Base-by-base conservation (phyloP, 352 stramenopile species). In the Phytophthora sp. region DNA sequence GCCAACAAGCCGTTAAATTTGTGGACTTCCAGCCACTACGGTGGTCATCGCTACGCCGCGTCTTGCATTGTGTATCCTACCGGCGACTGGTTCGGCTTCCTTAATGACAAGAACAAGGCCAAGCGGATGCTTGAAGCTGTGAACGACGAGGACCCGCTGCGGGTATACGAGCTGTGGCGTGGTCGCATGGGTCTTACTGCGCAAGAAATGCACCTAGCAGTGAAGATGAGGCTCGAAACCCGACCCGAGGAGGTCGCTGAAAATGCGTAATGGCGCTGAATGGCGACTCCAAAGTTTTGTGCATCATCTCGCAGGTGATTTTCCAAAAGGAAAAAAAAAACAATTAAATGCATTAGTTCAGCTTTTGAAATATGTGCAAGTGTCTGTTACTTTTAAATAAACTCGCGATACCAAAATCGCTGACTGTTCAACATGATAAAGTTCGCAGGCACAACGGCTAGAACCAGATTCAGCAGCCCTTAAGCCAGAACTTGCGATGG, bases 61-160 rank as follows among this genome's bases (percentile, higher is more conserved):
- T 83, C 86, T 46, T 90, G 80, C 51, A 86, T 94, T 63, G 73
- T 79, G 58, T 91, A 94, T 51, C 86, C 86, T 21, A 83, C 74
- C 18, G 83, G 86, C 21, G 80, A 94, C 54, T 94, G 86, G 83
- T 94, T 91, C 52, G 83, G 83, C 2, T 62, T 90, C 1, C 49
- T 94, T 1, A 94, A 94, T 53, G 63, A 78, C 15, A 63, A 80
- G 52, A 58, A 75, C 12, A 84, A 88, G 47, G 80, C 76, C 0
- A 65, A 75, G 27, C 45, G 45, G 1, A 73, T 91, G 33, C 36
- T 92, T 13, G 50, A 73, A 0, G 79, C 80, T 2, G 52, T 89
- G 39, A 69, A 71, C 7, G 67, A 73, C 27, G 35, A 81, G 21
- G 58, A 86, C 36, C 76, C 80, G 21, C 60, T 90, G 49, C 66